phyloP scores from a whole-genome alignment of 2,329 filamentous ascomycete genomes.

The Apiospora hydei region DNA sequence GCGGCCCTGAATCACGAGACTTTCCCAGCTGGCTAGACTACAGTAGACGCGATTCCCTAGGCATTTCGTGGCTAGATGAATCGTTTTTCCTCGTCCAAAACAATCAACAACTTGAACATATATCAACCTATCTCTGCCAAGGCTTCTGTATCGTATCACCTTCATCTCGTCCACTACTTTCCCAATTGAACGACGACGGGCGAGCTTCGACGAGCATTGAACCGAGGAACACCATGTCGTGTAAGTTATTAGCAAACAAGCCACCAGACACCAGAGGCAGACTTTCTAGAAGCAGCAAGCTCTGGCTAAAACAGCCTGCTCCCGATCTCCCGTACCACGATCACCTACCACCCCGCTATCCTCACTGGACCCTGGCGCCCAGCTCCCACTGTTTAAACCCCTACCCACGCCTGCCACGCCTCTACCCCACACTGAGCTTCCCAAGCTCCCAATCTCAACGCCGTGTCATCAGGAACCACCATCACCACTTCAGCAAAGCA shows the following conservation, averaged over 20 bases:
- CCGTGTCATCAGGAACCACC: background rate
- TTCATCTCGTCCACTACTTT: background rate
- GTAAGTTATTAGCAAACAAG: background rate
- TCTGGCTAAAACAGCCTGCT: background rate
- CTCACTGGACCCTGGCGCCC: no score
- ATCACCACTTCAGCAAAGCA: no score
- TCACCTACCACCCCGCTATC: background rate
- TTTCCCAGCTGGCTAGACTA: background rate
- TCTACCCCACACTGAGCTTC: background rate
- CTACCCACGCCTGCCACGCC: background rate
- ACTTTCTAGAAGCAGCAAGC: background rate
- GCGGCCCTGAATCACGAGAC: slow-evolving; percentile 13
- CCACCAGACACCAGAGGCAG: no score
- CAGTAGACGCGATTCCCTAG: background rate
- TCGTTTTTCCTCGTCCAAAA: background rate
- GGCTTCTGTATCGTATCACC: background rate
- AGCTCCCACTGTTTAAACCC: background rate
- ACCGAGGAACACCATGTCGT: background rate
- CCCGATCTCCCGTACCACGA: background rate
- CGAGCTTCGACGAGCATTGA: background rate
- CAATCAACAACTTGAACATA: background rate
- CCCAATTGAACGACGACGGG: background rate
- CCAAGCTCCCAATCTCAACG: background rate
- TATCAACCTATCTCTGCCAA: background rate
- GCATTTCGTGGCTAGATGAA: background rate